A percentile compares a stretch with the other conserved stretches of the same genome.
Evolutionary conservation across 495 filamentous ascomycete species (phyloP).

Genomic region (Penicillium canescens): DNA sequence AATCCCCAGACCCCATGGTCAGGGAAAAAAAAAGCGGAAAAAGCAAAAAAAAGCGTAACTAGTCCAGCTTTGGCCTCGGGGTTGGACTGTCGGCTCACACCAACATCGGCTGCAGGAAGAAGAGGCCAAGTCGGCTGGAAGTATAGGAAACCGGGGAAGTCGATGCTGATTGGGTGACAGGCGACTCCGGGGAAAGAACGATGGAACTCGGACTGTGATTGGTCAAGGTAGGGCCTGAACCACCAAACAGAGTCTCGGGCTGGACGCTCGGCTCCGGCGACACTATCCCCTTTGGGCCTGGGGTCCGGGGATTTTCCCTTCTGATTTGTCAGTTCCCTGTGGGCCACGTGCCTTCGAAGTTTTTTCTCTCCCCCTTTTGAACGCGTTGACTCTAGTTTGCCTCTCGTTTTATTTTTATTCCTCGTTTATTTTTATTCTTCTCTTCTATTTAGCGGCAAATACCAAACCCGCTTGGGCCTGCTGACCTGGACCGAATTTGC

Average conservation of each 20-base stretch:
- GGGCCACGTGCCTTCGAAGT: slow-evolving; percentile 10
- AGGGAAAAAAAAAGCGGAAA: background rate
- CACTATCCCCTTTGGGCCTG: slow-evolving; percentile 4
- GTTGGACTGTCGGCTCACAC: background rate
- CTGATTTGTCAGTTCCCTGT: background rate
- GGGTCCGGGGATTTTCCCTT: background rate
- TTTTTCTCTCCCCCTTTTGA: slow-evolving; percentile 1
- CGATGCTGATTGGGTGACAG: slow-evolving; percentile 3
- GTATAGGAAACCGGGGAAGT: slow-evolving; percentile 19
- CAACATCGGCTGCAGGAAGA: too few species aligned
- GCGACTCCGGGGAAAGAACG: background rate
- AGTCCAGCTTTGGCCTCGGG: background rate
- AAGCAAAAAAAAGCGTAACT: slow-evolving; percentile 1
- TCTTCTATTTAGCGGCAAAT: background rate
- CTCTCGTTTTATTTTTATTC: background rate
- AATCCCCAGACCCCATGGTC: background rate
- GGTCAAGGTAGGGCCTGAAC: background rate
- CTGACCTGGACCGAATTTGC: background rate
- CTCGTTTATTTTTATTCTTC: background rate
- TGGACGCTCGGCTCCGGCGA: slow-evolving; percentile 10
- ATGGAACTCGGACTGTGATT: background rate
- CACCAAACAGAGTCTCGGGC: slow-evolving; percentile 22
- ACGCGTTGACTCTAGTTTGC: background rate
- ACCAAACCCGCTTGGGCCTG: background rate
- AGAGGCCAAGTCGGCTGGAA: slow-evolving; percentile 11